Base-by-base conservation (phyloP, 202 grass and related monocot genomes). In the Schoenoplectus tabernaemontani region DNA sequence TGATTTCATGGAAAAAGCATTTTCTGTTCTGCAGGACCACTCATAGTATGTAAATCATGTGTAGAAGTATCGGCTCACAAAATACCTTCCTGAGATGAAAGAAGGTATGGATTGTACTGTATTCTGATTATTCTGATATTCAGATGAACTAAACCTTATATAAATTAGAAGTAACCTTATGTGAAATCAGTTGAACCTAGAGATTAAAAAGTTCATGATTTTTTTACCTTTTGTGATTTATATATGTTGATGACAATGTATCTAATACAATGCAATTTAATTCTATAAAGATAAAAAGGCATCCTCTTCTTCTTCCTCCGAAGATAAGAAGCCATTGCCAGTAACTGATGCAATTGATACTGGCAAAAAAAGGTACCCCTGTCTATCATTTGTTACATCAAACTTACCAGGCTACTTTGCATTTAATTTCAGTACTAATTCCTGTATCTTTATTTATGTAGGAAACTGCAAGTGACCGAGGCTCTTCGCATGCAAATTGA, bases 401-500 rank as follows among this genome's bases (percentile, higher is more conserved):
- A 74, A 34, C 43, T 56, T 59, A 44, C 1, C 4, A 5, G 24
- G 7, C 19, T 5, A 20, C 15, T 47, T 28, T 13, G 23, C 28
- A 57, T 82, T 64, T 53, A 4, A 75, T 12, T 56, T 53, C 0
- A 37, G 36, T 7, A 24, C 13, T 23, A 30, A 42, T 64, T 75
- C 58, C 0, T 11, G 43, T 57, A 43, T 20, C 37, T 82, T 38
- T 62, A 58, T 20, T 33, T 81, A 81, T 23, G 67, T 82, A 97
- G 90, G 79, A 87, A 53, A 63, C 64, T 81, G 5, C 79, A 96
- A 89, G 57, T 93, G 42, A 82, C 78, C 37, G 88, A 97, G 72
- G 85, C 90, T 83, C 88, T 97, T 39, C 85, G 87, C 81, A 87
- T 88, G 83, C 93, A 97, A 86, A 86, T 97, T 80, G 93, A 93